A percentile compares a stretch with the other conserved stretches of the same genome.
Evolutionary conservation across 2,329 filamentous ascomycete species (phyloP).

Genomic region (Clonostachys chloroleuca): DNA sequence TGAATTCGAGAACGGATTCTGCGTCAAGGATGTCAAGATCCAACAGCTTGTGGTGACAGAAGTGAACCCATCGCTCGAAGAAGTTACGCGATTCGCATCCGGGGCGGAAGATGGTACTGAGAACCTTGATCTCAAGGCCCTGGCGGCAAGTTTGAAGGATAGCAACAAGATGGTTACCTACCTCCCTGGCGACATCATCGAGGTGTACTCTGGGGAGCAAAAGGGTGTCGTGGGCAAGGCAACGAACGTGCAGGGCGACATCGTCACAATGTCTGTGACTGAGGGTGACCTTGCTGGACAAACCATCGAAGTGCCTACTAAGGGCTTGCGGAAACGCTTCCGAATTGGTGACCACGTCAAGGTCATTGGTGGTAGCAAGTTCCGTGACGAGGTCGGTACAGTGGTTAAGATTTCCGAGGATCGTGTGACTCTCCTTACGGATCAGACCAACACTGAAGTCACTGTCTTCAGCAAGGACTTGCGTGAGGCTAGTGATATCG

Average conservation of each 20-base stretch:
- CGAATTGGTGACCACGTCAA: conserved; percentile 95
- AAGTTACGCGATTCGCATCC: conserved; percentile 90
- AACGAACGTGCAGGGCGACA: conserved; percentile 82
- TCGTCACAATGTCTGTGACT: conserved; percentile 81
- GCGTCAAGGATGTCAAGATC: conserved; percentile 90
- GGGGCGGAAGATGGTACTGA: conserved; percentile 89
- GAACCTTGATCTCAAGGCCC: conserved; percentile 84
- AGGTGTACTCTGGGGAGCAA: conserved; percentile 94
- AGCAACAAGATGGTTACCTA: conserved; percentile 79
- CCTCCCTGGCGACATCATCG: conserved; percentile 89
- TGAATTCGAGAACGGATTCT: conserved; percentile 87
- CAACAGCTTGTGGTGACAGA: conserved; percentile 81
- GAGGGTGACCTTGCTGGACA: conserved; percentile 80
- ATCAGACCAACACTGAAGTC: conserved; percentile 89
- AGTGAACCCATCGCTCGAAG: conserved; percentile 89
- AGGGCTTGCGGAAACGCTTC: conserved; percentile 90
- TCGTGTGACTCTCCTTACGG: conserved; percentile 85
- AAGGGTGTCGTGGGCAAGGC: conserved; percentile 85
- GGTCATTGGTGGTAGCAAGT: conserved; percentile 93
- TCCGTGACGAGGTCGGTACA: conserved; percentile 93
- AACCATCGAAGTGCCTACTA: conserved; percentile 86
- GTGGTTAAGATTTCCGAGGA: conserved; percentile 92
- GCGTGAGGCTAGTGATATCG: conserved; percentile 87
- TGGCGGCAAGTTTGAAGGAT: conserved; percentile 86
- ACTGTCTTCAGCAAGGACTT: conserved; percentile 98